Conservation (phyloP, 2,329 filamentous ascomycete species). For the Penicillium sp. region DNA sequence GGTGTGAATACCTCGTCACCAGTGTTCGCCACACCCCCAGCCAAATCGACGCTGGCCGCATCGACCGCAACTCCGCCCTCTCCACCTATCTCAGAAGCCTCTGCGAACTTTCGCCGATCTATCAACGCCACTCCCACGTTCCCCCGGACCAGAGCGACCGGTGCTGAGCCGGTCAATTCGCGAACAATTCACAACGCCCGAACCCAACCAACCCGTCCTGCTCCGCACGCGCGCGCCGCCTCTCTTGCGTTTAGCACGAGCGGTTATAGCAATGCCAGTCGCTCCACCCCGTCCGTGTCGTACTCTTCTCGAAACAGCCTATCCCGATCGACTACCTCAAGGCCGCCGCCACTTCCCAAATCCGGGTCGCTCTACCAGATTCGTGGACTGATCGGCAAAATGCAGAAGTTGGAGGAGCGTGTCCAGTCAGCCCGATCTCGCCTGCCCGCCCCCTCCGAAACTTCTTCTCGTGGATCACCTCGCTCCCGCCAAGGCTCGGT, state of each 20-base stretch:
- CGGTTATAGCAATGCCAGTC: slow-evolving; percentile 34
- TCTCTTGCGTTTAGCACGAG: slow-evolving; percentile 50
- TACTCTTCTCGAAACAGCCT: slow-evolving; percentile 34
- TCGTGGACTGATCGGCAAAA: slow-evolving; percentile 86
- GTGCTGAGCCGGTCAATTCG: slow-evolving; percentile 49
- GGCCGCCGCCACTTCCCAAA: slow-evolving; percentile 45
- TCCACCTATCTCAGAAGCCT: slow-evolving; percentile 85
- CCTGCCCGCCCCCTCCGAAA: slow-evolving; percentile 72
- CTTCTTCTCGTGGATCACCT: slow-evolving; percentile 76
- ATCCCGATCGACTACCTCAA: slow-evolving; percentile 46
- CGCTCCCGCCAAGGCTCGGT: slow-evolving; percentile 47
- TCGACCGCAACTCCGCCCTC: slow-evolving; percentile 80
- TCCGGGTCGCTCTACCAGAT: slow-evolving; percentile 84
- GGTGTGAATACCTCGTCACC: slow-evolving; percentile 82
- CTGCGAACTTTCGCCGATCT: slow-evolving; percentile 53
- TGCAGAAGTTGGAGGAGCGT: slow-evolving; percentile 90
- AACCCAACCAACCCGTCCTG: slow-evolving; percentile 35
- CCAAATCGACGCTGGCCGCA: slow-evolving; percentile 58
- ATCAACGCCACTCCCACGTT: slow-evolving; percentile 48
- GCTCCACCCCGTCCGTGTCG: slow-evolving; percentile 41
- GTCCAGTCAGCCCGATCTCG: slow-evolving; percentile 90
- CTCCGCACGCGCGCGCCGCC: slow-evolving; percentile 50
- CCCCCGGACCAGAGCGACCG: slow-evolving; percentile 37
- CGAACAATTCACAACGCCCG: slow-evolving; percentile 45
- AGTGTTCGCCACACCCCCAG: slow-evolving; percentile 80